These are phyloP conservation scores for Hypoxylon rickii DNA, from an alignment of 495 filamentous ascomycete species.

Conservation along the genomic window DNA sequence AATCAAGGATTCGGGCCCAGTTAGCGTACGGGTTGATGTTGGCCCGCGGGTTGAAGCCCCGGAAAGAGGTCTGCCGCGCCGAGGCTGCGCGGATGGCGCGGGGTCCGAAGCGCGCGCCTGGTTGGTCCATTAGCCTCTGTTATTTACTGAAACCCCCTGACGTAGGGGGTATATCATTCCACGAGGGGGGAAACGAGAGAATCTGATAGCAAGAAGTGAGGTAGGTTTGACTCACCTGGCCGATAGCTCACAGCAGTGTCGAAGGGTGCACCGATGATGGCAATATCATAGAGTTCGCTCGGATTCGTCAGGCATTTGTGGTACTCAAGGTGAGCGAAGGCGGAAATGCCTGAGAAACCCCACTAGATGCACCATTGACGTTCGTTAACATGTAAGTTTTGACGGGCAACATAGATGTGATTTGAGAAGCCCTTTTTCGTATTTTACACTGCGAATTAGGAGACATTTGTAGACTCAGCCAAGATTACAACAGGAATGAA, in stretches of 20 bases:
- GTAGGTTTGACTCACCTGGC: conserved; percentile 57
- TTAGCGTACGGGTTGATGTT: conserved; percentile 76
- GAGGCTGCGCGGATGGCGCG: conserved; percentile 81
- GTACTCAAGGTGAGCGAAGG: conserved; percentile 78
- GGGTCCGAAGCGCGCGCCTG: conserved; percentile 79
- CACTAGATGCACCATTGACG: conserved; percentile 57
- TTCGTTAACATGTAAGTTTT: conserved; percentile 3
- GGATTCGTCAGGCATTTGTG: conserved; percentile 74
- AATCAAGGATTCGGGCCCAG: conserved; percentile 77
- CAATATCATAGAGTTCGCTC: conserved; percentile 72
- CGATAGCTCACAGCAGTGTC: conserved; percentile 82
- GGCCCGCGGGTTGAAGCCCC: conserved; percentile 78
- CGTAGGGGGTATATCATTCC: too few species aligned
- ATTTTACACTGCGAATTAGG: too few species aligned
- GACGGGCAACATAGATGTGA: not conserved
- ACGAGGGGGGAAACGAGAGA: not conserved
- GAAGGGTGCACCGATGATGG: conserved; percentile 80
- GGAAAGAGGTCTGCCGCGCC: conserved; percentile 70
- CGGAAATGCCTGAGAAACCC: conserved; percentile 76
- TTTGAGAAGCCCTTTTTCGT: too few species aligned
- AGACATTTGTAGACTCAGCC: too few species aligned
- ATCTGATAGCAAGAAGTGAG: not conserved
- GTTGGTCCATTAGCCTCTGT: not conserved
- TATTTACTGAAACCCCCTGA: too few species aligned
- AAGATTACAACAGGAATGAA: too few species aligned